These are phyloP conservation scores for Erysimum cheiri DNA, from an alignment of 441 rosid species.

Conservation along the genomic window DNA sequence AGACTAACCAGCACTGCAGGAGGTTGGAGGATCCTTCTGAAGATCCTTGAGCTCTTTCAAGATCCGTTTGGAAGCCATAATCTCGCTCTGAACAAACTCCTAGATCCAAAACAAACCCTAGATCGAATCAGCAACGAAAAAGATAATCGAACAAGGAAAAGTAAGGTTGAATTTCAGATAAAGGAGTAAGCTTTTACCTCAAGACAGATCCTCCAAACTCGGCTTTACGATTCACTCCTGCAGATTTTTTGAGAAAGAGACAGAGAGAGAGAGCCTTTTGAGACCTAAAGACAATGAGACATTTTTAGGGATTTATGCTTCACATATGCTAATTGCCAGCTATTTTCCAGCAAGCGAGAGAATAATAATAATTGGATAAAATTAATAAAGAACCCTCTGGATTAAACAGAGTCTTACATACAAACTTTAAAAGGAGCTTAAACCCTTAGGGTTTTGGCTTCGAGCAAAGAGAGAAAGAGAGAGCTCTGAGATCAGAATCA, in stretches of 20 bases:
- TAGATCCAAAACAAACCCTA: conserved; percentile 45
- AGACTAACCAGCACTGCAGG: conserved; percentile 61
- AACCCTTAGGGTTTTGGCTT: conserved; percentile 25
- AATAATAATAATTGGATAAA: no score
- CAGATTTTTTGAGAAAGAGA: conserved; percentile 20
- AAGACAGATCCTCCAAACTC: conserved; percentile 43
- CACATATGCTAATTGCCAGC: conserved; percentile 5
- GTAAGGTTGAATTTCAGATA: neutral
- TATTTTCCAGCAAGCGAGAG: conserved; percentile 27
- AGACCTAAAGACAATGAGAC: neutral
- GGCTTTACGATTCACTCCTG: conserved; percentile 28
- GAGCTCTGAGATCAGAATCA: conserved; percentile 30
- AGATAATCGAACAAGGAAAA: neutral
- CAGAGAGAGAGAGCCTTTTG: conserved; percentile 12
- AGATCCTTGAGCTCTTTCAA: conserved; percentile 77
- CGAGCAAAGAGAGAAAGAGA: neutral
- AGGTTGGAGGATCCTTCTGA: conserved; percentile 73
- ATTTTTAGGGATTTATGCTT: neutral
- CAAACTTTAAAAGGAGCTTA: conserved; percentile 12
- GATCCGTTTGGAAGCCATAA: conserved; percentile 73
- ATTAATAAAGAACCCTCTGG: neutral
- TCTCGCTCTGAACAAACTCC: conserved; percentile 38
- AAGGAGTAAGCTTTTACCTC: conserved; percentile 29
- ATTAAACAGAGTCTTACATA: fast-evolving
- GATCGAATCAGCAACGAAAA: conserved; percentile 6